phyloP scores from a whole-genome alignment of 2,329 filamentous ascomycete genomes.

The Colletotrichum brevisporum region DNA sequence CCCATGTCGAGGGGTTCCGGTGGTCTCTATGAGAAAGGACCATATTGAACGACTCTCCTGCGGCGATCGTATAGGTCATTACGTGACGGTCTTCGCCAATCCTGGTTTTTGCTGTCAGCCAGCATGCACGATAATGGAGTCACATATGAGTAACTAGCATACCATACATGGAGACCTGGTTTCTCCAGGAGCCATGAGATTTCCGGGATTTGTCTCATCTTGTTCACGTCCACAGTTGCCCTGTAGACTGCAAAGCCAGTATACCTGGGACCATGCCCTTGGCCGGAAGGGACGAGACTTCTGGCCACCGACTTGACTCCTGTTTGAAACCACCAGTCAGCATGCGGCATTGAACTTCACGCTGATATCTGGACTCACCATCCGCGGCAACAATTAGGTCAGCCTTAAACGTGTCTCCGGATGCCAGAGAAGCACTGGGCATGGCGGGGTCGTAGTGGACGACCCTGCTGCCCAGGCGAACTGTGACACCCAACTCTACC shows the following conservation, averaged over 20 bases:
- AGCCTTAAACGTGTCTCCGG: slow-evolving; percentile 44
- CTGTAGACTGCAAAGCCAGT: slow-evolving; percentile 59
- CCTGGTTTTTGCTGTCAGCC: slow-evolving; percentile 44
- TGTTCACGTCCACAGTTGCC: slow-evolving; percentile 54
- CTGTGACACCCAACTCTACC: slow-evolving; percentile 44
- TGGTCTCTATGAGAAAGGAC: slow-evolving; percentile 59
- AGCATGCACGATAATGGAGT: background rate
- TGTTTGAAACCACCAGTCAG: background rate
- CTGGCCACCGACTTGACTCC: slow-evolving; percentile 50
- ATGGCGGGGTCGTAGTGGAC: slow-evolving; percentile 43
- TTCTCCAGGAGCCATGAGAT: slow-evolving; percentile 55
- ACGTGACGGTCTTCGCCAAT: slow-evolving; percentile 58
- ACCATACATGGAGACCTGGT: slow-evolving; percentile 57
- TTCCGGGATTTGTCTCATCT: slow-evolving; percentile 53
- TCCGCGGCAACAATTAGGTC: slow-evolving; percentile 55
- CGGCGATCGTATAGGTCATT: slow-evolving; percentile 61
- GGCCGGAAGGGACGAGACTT: slow-evolving; percentile 36
- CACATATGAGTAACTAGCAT: background rate
- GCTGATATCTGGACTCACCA: slow-evolving; percentile 42
- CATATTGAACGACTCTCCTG: slow-evolving; percentile 60
- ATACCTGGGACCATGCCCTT: slow-evolving; percentile 36
- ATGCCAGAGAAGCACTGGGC: slow-evolving; percentile 43
- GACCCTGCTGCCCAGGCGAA: slow-evolving; percentile 46
- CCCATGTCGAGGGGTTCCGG: slow-evolving; percentile 50
- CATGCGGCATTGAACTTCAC: background rate